Conservation (phyloP, 2,329 filamentous ascomycete species). For the Elsinoe australis region DNA sequence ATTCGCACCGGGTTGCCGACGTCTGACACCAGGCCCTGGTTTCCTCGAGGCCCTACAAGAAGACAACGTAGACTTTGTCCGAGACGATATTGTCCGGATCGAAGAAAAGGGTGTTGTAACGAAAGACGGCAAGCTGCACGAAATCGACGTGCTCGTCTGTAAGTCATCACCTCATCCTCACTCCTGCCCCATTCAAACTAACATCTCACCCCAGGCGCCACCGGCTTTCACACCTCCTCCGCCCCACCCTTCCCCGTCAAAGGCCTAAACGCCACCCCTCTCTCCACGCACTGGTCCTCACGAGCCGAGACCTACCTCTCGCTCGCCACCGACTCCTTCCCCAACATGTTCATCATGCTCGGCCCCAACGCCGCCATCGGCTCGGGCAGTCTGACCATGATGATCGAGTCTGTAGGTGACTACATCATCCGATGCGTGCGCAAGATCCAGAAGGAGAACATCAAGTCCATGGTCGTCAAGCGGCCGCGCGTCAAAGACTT, state of each 20-base stretch:
- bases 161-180: slow-evolving; percentile 14
- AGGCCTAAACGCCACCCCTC: slow-evolving; percentile 27
- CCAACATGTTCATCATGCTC: slow-evolving; percentile 39
- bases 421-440: slow-evolving; percentile 27
- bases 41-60: slow-evolving; percentile 45
- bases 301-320: slow-evolving; percentile 25
- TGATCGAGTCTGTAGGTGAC: slow-evolving; percentile 36
- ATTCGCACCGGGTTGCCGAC: slow-evolving; percentile 42
- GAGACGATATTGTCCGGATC: slow-evolving; percentile 35
- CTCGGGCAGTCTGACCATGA: slow-evolving; percentile 34
- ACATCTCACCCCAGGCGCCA: slow-evolving; percentile 28
- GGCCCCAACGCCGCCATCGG: slow-evolving; percentile 37
- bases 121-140: slow-evolving; percentile 33
- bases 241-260: slow-evolving; percentile 35
- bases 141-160: slow-evolving; percentile 38
- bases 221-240: slow-evolving; percentile 36
- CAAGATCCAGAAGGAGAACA: slow-evolving; percentile 34
- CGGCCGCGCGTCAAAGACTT: slow-evolving; percentile 45
- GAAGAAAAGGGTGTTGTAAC: slow-evolving; percentile 35
- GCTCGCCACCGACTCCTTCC: slow-evolving; percentile 23
- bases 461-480: slow-evolving; percentile 39
- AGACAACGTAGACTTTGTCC: slow-evolving; percentile 41
- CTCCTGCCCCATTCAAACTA: background rate
- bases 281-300: slow-evolving; percentile 32
- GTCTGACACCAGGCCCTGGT: slow-evolving; percentile 45